These are phyloP conservation scores for Penicillium bovifimosum DNA, from an alignment of 495 filamentous ascomycete species.

Conservation along the genomic window DNA sequence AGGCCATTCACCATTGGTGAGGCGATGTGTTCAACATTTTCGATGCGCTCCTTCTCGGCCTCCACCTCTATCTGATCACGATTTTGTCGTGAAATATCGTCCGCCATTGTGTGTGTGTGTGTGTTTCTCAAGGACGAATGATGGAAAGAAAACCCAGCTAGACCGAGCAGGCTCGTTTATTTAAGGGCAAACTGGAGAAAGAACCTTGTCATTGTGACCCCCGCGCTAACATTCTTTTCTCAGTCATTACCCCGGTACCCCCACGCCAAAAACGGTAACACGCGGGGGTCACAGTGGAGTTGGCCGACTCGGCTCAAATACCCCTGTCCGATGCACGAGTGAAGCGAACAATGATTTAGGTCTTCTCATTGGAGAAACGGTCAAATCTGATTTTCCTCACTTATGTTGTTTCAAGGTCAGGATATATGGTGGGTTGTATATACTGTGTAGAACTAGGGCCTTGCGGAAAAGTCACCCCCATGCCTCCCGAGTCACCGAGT, in stretches of 20 bases:
- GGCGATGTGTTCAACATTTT: constrained; percentile 21
- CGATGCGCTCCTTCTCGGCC: constrained; percentile 17
- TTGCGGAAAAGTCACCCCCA: too few species aligned
- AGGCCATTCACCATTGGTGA: constrained; percentile 5
- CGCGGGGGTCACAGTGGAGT: constrained; percentile 5
- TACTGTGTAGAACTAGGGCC: too few species aligned
- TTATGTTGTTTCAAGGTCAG: too few species aligned
- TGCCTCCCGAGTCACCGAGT: too few species aligned
- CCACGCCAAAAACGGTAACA: constrained; percentile 2
- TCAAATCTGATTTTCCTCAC: too few species aligned
- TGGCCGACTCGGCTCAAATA: not conserved
- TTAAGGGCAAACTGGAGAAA: not conserved
- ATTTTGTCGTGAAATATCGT: constrained; percentile 18
- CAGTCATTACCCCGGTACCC: constrained; percentile 5
- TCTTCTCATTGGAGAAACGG: too few species aligned
- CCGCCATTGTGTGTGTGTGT: constrained; percentile 12
- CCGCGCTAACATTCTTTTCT: constrained; percentile 6
- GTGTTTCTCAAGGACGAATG: constrained; percentile 1
- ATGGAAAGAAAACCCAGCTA: not conserved
- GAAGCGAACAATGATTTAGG: too few species aligned
- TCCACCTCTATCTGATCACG: constrained; percentile 15
- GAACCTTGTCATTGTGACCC: not conserved
- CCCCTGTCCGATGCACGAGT: not conserved
- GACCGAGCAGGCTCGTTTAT: not conserved
- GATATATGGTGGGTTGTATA: too few species aligned